Base-by-base conservation (phyloP, 192 early-diverging fungal species). In the Obelidium mucronatum region DNA sequence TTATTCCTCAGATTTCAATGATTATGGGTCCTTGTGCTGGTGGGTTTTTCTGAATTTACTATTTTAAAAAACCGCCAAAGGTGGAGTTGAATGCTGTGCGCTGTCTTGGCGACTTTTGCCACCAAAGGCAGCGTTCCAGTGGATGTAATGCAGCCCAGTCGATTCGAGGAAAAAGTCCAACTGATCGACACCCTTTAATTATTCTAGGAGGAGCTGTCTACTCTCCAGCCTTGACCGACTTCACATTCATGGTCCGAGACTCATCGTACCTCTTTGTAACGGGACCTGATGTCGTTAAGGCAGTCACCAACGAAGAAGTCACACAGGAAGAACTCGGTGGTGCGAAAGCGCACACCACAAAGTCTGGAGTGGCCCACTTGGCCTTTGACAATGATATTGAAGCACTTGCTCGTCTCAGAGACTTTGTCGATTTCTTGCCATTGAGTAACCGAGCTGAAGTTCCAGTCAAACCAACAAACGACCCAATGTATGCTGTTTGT, bases 11-110 rank as follows among this genome's bases (percentile, higher is more conserved):
- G 81, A 90, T 98, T 58, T 97, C 96, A 2, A 79, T 98, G 53
- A 93, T 98, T 63, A 98, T 98, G 97, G 97, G 97, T 2, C 97
- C 97, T 3, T 98, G 96, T 76, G 97, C 97, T 33, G 97, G 97
- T 80, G 17, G 3, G 48, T 72, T 6, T 35, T 64, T 39, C n/a
- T n/a, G n/a, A n/a, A n/a, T 30, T 60, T 60, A 19, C 33, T 8
- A 51, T 51, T 51, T 51, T 51, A 22, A 51, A 22, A 13, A 22
- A n/a, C n/a, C n/a, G n/a, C n/a, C n/a, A n/a, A n/a, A n/a, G n/a
- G n/a, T n/a, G n/a, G n/a, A n/a, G n/a, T n/a, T n/a, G n/a, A n/a
- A n/a, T n/a, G n/a, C n/a, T n/a, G n/a, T n/a, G n/a, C n/a, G n/a
- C n/a, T n/a, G n/a, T n/a, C n/a, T n/a, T n/a, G n/a, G n/a, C n/a